phyloP scores from a whole-genome alignment of 2,329 filamentous ascomycete species.

The Leptographium galeiforme region DNA sequence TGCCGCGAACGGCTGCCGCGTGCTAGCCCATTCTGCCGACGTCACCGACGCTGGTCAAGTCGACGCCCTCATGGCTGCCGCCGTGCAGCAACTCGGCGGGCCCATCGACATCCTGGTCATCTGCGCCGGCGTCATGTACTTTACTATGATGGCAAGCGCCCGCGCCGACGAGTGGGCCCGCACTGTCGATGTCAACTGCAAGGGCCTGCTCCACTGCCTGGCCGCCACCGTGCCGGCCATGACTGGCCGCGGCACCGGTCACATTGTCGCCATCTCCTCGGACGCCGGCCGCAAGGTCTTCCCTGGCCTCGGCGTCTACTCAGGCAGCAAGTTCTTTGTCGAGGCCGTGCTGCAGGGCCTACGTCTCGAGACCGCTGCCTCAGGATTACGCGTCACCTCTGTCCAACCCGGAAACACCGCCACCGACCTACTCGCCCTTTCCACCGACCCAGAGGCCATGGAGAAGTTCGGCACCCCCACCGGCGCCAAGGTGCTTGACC shows the following conservation, averaged over 20 bases:
- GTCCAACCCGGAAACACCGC: conserved; percentile 67
- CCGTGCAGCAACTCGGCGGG: conserved; percentile 46
- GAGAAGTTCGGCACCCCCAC: conserved; percentile 67
- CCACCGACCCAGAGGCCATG: conserved; percentile 60
- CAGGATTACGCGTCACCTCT: conserved; percentile 57
- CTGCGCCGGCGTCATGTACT: conserved; percentile 80
- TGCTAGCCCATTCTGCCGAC: conserved; percentile 58
- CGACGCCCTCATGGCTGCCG: conserved; percentile 46
- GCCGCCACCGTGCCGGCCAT: conserved; percentile 57
- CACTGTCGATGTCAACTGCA: conserved; percentile 78
- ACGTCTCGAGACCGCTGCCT: conserved; percentile 62
- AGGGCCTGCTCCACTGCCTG: conserved; percentile 62
- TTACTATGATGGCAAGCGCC: conserved; percentile 71
- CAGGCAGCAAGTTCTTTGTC: conserved; percentile 74
- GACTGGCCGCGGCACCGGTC: conserved; percentile 53
- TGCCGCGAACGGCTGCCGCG: conserved; percentile 37
- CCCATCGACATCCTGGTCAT: conserved; percentile 67
- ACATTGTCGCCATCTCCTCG: conserved; percentile 71
- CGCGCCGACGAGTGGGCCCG: conserved; percentile 65
- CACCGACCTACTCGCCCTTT: conserved; percentile 62
- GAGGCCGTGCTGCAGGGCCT: conserved; percentile 66
- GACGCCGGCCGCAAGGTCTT: conserved; percentile 74
- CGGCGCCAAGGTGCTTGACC: conserved; percentile 61
- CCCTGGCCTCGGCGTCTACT: conserved; percentile 70
- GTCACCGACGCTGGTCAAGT: conserved; percentile 56